These are phyloP conservation scores for Alternaria triticimaculans DNA, from an alignment of 2,329 filamentous ascomycete genomes.

Conservation along the genomic window DNA sequence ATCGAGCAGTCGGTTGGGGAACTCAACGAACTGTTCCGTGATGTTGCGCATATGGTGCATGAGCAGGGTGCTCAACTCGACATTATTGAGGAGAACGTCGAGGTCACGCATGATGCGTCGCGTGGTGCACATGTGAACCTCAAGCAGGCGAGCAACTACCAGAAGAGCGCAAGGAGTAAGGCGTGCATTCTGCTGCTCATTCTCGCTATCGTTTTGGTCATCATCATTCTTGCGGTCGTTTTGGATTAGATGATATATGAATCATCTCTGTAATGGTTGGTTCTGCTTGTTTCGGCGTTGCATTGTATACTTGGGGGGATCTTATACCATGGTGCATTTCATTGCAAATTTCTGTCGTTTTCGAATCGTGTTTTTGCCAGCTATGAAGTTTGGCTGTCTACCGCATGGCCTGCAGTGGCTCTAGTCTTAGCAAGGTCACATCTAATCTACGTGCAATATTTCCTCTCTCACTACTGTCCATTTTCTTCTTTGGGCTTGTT, in stretches of 20 bases:
- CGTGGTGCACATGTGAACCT: slow-evolving; percentile 85
- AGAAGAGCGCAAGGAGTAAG: slow-evolving; percentile 94
- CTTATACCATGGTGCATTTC: slow-evolving; percentile 17
- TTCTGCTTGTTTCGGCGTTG: slow-evolving; percentile 9
- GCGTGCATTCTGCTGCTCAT: slow-evolving; percentile 91
- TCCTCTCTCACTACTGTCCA: no score
- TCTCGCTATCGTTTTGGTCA: slow-evolving; percentile 83
- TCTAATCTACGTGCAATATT: not conserved
- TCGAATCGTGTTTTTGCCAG: not conserved
- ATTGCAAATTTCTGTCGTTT: slow-evolving; percentile 4
- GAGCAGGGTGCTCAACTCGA: slow-evolving; percentile 92
- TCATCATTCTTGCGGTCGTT: slow-evolving; percentile 86
- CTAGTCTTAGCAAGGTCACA: not conserved
- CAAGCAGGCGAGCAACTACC: slow-evolving; percentile 84
- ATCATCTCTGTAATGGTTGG: not conserved
- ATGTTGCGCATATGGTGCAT: slow-evolving; percentile 95
- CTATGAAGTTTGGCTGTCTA: not conserved
- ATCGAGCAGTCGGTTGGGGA: slow-evolving; percentile 97
- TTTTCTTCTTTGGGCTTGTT: no score
- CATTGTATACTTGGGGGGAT: slow-evolving; percentile 9
- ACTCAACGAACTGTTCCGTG: slow-evolving; percentile 93
- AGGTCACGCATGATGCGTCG: slow-evolving; percentile 81
- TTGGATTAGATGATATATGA: slow-evolving; percentile 63
- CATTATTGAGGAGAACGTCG: slow-evolving; percentile 86
- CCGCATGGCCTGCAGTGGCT: not conserved